A percentile compares a stretch with the other conserved stretches of the same genome.
Evolutionary conservation across 2,329 filamentous ascomycete species (phyloP).

Genomic region (Didymella pomorum): DNA sequence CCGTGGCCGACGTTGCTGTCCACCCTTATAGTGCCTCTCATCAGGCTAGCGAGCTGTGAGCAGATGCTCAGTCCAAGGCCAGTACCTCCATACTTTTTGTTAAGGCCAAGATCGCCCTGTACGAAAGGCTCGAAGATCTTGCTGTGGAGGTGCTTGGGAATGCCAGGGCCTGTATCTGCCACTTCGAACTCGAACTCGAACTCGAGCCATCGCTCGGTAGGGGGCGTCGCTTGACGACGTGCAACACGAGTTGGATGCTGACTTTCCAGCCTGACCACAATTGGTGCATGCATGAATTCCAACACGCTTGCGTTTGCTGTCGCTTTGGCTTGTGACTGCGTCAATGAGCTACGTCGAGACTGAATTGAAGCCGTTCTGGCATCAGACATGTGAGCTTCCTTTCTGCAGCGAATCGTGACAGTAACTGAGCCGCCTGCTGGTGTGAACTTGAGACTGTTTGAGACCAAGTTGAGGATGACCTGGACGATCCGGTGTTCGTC

Average conservation of each 20-base stretch:
- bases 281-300: neutral
- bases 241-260: constrained; percentile 46
- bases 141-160: constrained; percentile 77
- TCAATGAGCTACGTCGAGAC: neutral
- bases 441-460: constrained; percentile 92
- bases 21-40: constrained; percentile 79
- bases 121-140: constrained; percentile 94
- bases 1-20: constrained; percentile 76
- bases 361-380: constrained; percentile 54
- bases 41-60: constrained; percentile 80
- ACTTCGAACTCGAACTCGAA: constrained; percentile 95
- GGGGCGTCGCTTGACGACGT: constrained; percentile 48
- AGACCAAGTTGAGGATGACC: constrained; percentile 91
- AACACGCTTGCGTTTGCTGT: neutral
- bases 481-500: constrained; percentile 90
- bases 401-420: constrained; percentile 76
- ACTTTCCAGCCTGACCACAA: constrained; percentile 28
- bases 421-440: constrained; percentile 76
- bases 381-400: constrained; percentile 59
- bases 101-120: constrained; percentile 85
- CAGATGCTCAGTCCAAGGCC: constrained; percentile 89
- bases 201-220: constrained; percentile 70
- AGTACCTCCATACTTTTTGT: constrained; percentile 89
- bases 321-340: neutral
- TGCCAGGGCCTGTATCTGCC: constrained; percentile 85